Percentiles rank a stretch among this genome's conserved stretches.
phyloP scores from a whole-genome alignment of 345 rosid species.

The Durio zibethinus region DNA sequence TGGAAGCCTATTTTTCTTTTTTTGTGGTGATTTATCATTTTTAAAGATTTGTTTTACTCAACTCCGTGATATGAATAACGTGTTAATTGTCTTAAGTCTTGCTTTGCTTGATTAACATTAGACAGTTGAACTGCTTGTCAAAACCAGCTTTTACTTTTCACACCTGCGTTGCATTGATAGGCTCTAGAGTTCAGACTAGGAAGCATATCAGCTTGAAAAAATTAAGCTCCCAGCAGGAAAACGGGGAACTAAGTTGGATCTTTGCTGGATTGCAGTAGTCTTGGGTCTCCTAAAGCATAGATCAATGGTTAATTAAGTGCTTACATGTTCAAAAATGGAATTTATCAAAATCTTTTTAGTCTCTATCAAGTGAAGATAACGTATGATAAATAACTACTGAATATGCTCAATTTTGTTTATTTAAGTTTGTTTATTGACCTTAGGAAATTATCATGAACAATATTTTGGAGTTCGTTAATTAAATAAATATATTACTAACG shows the following conservation, averaged over 20 bases:
- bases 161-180: neutral
- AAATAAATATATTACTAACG: too few species aligned
- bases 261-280: neutral
- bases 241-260: neutral
- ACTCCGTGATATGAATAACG: neutral
- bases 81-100: neutral
- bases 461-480: too few species aligned
- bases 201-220: neutral
- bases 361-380: too few species aligned
- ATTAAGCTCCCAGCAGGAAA: neutral
- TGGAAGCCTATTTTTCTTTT: neutral
- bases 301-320: neutral
- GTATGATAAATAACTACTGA: too few species aligned
- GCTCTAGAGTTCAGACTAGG: conserved; percentile 11
- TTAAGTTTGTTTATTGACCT: too few species aligned
- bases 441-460: too few species aligned
- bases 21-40: neutral
- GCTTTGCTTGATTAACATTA: neutral
- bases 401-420: too few species aligned
- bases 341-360: neutral
- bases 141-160: conserved; percentile 13
- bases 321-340: neutral
- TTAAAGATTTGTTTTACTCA: neutral
- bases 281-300: neutral
- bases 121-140: neutral